Evolutionary conservation across 2,329 filamentous ascomycete genomes (phyloP).

Genomic region (Calonectria pteridis): DNA sequence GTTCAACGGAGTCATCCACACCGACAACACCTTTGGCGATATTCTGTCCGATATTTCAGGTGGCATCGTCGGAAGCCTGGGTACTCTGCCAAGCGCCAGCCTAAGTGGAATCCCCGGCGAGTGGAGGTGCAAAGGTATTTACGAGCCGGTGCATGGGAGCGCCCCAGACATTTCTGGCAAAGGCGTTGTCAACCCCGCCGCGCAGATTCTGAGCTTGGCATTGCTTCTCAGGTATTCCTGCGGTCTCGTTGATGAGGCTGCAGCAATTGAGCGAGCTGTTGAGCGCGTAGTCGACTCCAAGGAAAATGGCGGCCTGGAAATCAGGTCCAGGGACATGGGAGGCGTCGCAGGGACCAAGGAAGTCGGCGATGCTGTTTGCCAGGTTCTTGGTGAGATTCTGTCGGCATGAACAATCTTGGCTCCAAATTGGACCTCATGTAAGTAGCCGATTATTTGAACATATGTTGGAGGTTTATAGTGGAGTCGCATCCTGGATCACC

Average conservation of each 20-base stretch:
- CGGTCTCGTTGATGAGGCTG: slow-evolving; percentile 70
- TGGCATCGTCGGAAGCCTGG: slow-evolving; percentile 60
- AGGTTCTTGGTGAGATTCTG: slow-evolving; percentile 17
- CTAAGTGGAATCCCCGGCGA: slow-evolving; percentile 56
- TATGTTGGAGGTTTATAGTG: neutral
- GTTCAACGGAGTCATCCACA: slow-evolving; percentile 61
- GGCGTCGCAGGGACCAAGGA: slow-evolving; percentile 73
- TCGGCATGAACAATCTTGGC: neutral
- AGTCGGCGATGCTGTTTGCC: slow-evolving; percentile 71
- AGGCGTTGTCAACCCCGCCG: slow-evolving; percentile 79
- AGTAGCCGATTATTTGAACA: neutral
- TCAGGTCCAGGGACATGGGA: slow-evolving; percentile 75
- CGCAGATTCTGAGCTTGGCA: slow-evolving; percentile 76
- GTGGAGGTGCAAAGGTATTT: slow-evolving; percentile 74
- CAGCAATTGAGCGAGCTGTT: slow-evolving; percentile 74
- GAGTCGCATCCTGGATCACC: neutral
- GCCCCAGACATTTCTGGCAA: slow-evolving; percentile 82
- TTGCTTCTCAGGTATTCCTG: slow-evolving; percentile 84
- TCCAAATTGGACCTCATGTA: neutral
- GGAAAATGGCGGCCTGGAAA: slow-evolving; percentile 54
- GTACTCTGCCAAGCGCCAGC: slow-evolving; percentile 59
- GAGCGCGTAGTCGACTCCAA: slow-evolving; percentile 71
- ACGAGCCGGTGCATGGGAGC: slow-evolving; percentile 81
- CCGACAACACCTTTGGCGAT: slow-evolving; percentile 63
- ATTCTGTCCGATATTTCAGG: slow-evolving; percentile 60